Conservation (phyloP, 2,329 filamentous ascomycete species). For the Aspergillus sp. region DNA sequence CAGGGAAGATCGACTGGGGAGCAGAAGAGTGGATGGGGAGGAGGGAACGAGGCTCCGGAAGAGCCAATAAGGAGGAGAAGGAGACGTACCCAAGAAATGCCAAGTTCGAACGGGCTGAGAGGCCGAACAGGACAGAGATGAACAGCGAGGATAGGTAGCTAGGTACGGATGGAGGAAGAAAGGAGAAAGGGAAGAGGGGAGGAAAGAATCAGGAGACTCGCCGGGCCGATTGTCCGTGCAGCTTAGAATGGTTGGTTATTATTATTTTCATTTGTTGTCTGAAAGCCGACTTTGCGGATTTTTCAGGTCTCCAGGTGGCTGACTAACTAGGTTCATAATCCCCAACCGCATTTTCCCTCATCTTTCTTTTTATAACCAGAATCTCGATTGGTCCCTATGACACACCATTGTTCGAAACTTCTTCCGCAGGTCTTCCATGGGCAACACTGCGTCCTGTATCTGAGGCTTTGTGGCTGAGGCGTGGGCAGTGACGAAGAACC, state of each 20-base stretch:
- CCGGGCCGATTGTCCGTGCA: too few species aligned
- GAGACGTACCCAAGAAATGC: conserved; percentile 21
- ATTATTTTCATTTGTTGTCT: background rate
- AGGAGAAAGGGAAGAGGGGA: background rate
- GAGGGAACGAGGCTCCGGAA: conserved; percentile 2
- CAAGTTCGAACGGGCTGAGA: conserved; percentile 13
- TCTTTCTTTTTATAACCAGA: too few species aligned
- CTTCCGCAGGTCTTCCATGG: too few species aligned
- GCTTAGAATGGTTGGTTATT: background rate
- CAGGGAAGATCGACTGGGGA: background rate
- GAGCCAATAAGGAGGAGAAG: conserved; percentile 15
- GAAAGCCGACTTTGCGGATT: too few species aligned
- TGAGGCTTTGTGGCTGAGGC: too few species aligned
- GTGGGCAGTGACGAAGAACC: too few species aligned
- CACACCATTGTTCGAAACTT: too few species aligned
- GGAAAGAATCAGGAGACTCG: background rate
- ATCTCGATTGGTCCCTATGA: too few species aligned
- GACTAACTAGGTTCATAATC: too few species aligned
- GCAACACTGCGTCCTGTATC: too few species aligned
- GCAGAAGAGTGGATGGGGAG: conserved; percentile 4
- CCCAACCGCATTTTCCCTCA: too few species aligned
- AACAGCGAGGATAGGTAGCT: background rate
- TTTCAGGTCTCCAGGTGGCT: too few species aligned
- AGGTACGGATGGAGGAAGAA: background rate
- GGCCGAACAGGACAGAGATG: background rate